Evolutionary conservation across 257 asterid genomes (phyloP), one percentile per base, ranked within the genome.

Genomic region (Haberlea rhodopensis): DNA sequence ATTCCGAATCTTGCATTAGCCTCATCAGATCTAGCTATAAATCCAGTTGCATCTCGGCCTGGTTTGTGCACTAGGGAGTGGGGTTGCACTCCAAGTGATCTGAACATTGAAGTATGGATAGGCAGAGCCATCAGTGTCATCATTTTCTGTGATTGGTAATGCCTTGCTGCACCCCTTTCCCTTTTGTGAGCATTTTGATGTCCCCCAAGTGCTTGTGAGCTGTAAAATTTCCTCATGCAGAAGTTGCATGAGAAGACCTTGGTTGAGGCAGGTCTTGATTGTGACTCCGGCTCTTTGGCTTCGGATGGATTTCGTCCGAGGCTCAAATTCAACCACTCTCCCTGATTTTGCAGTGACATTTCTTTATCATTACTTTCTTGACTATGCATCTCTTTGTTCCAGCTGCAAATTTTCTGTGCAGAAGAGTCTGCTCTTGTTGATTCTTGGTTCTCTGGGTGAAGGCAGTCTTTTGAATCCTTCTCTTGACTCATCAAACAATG

Each of bases 121-220:
- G 48, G 48, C 48, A 37, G 48, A 37, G 48, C 48, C 48, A 37
- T 37, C 48, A 37, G 13, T 13, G 48, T 11, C 48, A 37, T 37
- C 48, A 37, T 37, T 18, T 37, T 37, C 48, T 11, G 48, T 37
- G 48, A 37, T 37, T 37, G 48, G 48, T 37, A 37, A 37, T 37
- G 80, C 63, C 84, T 78, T 28, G 71, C 81, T 28, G 91, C 96
- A 1, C 96, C 94, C 60, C 99, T 87, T 70, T 89, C 99, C 66
- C 90, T 81, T 78, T 87, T 89, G 86, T 92, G 99, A 52, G 97
- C 99, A 75, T 92, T 92, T 77, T 92, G 97, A 72, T 92, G 99
- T n/a, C 99, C 99, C 1, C 99, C 97, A 71, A 92, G 76, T 52
- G 99, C 99, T 69, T 92, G 99, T 61, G 96, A 87, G 74, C 91